Evolutionary conservation across 2,329 filamentous ascomycete species (phyloP), one percentile per base, ranked within the genome.

Genomic region (Endocalyx cinctus): DNA sequence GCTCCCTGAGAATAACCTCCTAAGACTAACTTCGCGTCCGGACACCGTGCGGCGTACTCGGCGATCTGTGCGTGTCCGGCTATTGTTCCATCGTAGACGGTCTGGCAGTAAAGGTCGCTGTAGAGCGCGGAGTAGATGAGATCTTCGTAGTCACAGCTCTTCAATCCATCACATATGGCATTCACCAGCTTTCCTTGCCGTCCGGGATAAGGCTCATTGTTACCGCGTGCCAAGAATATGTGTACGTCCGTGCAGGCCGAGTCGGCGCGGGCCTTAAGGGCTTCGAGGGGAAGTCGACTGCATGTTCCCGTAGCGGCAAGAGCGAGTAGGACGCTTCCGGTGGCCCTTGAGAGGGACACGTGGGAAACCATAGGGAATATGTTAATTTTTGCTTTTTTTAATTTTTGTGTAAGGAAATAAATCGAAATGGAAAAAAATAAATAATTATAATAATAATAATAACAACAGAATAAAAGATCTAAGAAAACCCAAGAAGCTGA

Each of bases 1-100:
- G 50, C 57, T 29, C 63, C 64, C 38, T 67, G 59, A 2, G 58
- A 63, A 41, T 63, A 67, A 0, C 64, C 64, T 38, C 57, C 60
- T 18, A 67, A 32, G 6, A 67, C 60, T 10, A 68, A 53, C 38
- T 58, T 62, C 15, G 60, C 39, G 23, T 62, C 40, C 12, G 64
- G 63, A 35, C 63, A 69, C 12, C 50, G 48, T 42, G 57, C 46
- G 43, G 56, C 56, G 43, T 67, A 67, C 0, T 52, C 56, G 6
- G 50, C 54, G 39, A 69, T 62, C 45, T 67, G 60, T 11, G 37
- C 31, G 17, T 56, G 39, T 5, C 62, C 61, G 30, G 59, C 59
- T 25, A 39, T 42, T 7, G 50, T 50, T 3, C 64, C 64, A 23
- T 59, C 54, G 5, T 51, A 50, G 7, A 67, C 56, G 3, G 61